These are phyloP conservation scores for Leishmania tropica DNA, from an alignment of 208 protist species.

Conservation along the genomic window DNA sequence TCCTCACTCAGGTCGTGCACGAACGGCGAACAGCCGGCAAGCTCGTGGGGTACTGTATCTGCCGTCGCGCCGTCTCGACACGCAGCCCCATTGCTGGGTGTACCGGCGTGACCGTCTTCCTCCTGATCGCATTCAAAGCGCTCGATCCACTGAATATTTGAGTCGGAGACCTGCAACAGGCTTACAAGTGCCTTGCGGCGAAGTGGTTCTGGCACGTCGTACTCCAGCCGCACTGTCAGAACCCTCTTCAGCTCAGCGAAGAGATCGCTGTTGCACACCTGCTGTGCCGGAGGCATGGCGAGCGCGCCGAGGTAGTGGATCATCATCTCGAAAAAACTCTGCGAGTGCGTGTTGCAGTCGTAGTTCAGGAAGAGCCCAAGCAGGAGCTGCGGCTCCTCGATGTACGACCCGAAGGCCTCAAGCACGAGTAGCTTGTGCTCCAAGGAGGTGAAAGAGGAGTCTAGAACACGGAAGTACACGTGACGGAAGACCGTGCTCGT, in stretches of 20 bases:
- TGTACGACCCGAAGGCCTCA: conserved; percentile 87
- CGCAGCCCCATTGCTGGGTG: neutral
- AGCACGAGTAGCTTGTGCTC: conserved; percentile 93
- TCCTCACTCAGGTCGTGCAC: conserved; percentile 3
- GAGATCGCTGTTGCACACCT: conserved; percentile 28
- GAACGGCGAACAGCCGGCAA: neutral
- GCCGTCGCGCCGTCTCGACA: neutral
- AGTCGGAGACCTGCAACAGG: conserved; percentile 73
- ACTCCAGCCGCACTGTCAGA: conserved; percentile 50
- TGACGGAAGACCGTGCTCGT: conserved; percentile 93
- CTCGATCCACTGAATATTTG: conserved; percentile 87
- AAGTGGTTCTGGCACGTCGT: conserved; percentile 54
- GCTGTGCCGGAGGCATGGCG: conserved; percentile 36
- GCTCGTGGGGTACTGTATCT: neutral
- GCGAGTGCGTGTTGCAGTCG: conserved; percentile 96
- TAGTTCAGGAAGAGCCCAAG: conserved; percentile 98
- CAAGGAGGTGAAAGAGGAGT: conserved; percentile 80
- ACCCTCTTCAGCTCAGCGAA: conserved; percentile 33
- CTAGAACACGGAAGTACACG: conserved; percentile 92
- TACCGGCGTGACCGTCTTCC: conserved; percentile 7
- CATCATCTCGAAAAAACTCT: conserved; percentile 95
- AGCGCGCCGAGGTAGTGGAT: conserved; percentile 88
- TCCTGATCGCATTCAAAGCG: conserved; percentile 68
- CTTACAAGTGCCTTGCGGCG: conserved; percentile 63
- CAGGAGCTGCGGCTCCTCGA: conserved; percentile 94